Conservation (phyloP, 495 filamentous ascomycete genomes). For the Penicillium chermesinum region DNA sequence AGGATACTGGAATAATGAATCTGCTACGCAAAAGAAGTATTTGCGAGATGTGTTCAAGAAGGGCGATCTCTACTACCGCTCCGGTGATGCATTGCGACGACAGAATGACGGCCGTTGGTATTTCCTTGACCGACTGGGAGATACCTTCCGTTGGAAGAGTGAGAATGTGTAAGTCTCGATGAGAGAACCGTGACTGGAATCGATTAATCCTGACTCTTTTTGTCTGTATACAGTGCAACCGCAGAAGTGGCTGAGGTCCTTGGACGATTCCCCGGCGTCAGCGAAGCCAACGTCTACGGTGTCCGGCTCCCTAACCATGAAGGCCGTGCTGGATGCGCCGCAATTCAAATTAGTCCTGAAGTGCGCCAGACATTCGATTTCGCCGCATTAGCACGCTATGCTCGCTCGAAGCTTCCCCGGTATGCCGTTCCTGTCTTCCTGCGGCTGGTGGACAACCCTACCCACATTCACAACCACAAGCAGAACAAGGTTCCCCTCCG, state of each 20-base stretch:
- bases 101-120: constrained; percentile 68
- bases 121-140: constrained; percentile 72
- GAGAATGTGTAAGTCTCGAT: constrained; percentile 67
- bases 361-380: constrained; percentile 47
- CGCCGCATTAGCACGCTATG: constrained; percentile 46
- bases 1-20: constrained; percentile 64
- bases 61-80: constrained; percentile 71
- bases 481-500: constrained; percentile 73
- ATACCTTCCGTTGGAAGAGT: constrained; percentile 80
- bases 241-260: constrained; percentile 69
- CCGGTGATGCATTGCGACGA: constrained; percentile 65
- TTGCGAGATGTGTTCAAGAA: constrained; percentile 65
- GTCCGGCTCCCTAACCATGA: constrained; percentile 66
- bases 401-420: constrained; percentile 54
- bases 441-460: constrained; percentile 52
- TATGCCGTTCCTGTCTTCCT: constrained; percentile 79
- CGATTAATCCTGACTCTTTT: background rate
- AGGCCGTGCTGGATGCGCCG: constrained; percentile 67
- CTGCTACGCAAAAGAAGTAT: constrained; percentile 65
- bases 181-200: too few relatives aligned
- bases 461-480: constrained; percentile 77
- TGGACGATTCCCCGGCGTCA: constrained; percentile 58
- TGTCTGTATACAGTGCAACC: constrained; percentile 48
- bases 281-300: constrained; percentile 77
- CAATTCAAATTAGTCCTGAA: constrained; percentile 39